phyloP scores from a whole-genome alignment of 495 filamentous ascomycete genomes.

The Xeromyces bisporus region DNA sequence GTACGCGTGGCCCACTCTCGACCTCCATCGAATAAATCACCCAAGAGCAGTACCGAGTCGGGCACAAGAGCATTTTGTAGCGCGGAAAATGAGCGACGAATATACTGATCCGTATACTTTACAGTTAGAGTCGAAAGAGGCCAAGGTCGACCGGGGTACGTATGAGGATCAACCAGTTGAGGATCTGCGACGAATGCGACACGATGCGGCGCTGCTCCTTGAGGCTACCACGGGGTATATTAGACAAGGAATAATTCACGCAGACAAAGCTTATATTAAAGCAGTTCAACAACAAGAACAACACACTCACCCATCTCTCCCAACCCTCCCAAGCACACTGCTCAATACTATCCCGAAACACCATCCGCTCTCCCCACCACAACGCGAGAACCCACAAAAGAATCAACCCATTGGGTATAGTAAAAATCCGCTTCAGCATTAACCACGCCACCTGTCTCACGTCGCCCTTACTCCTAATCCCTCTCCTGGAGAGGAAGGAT shows the following conservation, averaged over 20 bases:
- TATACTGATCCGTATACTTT: constrained; percentile 72
- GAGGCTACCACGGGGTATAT: constrained; percentile 38
- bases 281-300: neutral
- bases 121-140: constrained; percentile 65
- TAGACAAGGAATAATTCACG: neutral
- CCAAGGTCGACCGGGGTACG: constrained; percentile 88
- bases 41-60: constrained; percentile 75
- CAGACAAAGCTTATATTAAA: neutral
- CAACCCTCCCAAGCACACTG: constrained; percentile 70
- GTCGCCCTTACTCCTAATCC: constrained; percentile 3
- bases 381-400: constrained; percentile 59
- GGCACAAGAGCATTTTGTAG: constrained; percentile 56
- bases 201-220: constrained; percentile 62
- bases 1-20: constrained; percentile 73
- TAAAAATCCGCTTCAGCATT: constrained; percentile 24
- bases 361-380: constrained; percentile 75
- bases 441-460: constrained; percentile 4
- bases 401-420: constrained; percentile 47
- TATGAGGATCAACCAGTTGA: constrained; percentile 94
- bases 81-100: constrained; percentile 58
- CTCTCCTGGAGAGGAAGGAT: constrained; percentile 1
- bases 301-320: constrained; percentile 72
- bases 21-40: constrained; percentile 92
- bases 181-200: constrained; percentile 85
- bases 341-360: constrained; percentile 49